phyloP scores from a whole-genome alignment of 768 basidiomycete genomes.

The Termitomyces sp. region DNA sequence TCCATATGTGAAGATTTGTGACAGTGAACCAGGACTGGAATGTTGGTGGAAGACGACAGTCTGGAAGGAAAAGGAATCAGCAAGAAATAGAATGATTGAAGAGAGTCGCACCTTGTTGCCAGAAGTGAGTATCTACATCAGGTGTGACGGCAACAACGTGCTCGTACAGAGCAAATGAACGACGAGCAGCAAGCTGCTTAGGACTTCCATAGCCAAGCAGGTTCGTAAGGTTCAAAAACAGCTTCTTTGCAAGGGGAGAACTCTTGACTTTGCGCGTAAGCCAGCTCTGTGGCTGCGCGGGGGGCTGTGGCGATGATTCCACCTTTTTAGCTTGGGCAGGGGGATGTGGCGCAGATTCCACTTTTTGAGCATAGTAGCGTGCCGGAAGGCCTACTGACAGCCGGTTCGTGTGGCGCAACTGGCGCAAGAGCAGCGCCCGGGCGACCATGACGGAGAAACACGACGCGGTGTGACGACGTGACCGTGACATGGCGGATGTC shows the following conservation, averaged over 20 bases:
- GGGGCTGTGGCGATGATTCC: neutral
- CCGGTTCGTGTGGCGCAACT: constrained; percentile 8
- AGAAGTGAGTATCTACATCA: constrained; percentile 56
- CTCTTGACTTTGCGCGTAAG: constrained; percentile 46
- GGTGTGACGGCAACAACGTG: constrained; percentile 48
- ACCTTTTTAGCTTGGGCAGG: neutral
- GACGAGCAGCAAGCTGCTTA: constrained; percentile 54
- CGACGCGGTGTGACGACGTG: constrained; percentile 8
- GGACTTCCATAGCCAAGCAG: constrained; percentile 55
- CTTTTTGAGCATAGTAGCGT: neutral
- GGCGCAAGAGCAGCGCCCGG: constrained; percentile 10
- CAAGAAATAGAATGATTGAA: neutral
- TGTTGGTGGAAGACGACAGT: constrained; percentile 80
- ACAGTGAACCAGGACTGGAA: constrained; percentile 97
- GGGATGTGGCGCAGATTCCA: neutral
- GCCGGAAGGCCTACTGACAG: neutral
- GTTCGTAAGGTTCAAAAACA: constrained; percentile 43
- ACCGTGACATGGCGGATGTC: constrained; percentile 13
- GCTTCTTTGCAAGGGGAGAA: constrained; percentile 38
- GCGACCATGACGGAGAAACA: constrained; percentile 8
- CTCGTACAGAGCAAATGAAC: constrained; percentile 55
- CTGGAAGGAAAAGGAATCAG: constrained; percentile 31
- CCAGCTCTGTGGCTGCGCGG: constrained; percentile 31
- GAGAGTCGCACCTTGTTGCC: constrained; percentile 52
- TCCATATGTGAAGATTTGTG: constrained; percentile 89